phyloP scores from a whole-genome alignment of 2,329 filamentous ascomycete genomes.

The Aspergillus brasiliensis region DNA sequence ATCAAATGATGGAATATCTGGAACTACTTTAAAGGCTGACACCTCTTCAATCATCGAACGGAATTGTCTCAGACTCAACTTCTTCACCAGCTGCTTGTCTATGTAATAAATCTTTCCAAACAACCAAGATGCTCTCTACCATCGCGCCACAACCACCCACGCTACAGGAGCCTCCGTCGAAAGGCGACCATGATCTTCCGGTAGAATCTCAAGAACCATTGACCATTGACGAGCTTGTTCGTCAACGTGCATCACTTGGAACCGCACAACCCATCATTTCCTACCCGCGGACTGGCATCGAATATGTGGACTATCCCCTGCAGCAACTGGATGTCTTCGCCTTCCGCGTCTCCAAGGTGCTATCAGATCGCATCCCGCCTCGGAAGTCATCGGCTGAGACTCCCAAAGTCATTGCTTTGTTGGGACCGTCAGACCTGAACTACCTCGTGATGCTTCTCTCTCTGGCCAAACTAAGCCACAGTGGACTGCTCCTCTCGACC shows the following conservation, averaged over 20 bases:
- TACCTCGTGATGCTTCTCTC: constrained; percentile 59
- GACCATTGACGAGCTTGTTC: constrained; percentile 45
- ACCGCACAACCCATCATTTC: constrained; percentile 44
- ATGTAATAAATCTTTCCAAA: neutral
- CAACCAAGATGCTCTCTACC: constrained; percentile 16
- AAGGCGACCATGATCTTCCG: neutral
- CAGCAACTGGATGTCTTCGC: constrained; percentile 47
- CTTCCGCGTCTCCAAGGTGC: constrained; percentile 33
- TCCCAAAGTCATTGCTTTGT: constrained; percentile 49
- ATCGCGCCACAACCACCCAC: constrained; percentile 10
- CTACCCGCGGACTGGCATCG: constrained; percentile 48
- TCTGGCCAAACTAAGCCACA: constrained; percentile 58
- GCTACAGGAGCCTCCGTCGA: constrained; percentile 7
- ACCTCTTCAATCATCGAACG: neutral
- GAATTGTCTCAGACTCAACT: neutral
- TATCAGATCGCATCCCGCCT: constrained; percentile 24
- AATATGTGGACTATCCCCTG: constrained; percentile 52
- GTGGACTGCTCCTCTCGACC: constrained; percentile 57
- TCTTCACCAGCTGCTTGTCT: neutral
- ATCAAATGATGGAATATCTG: neutral
- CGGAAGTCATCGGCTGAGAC: constrained; percentile 29
- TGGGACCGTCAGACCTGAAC: constrained; percentile 58
- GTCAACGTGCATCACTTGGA: constrained; percentile 38
- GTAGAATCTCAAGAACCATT: constrained; percentile 15
- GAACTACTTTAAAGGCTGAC: neutral